A percentile compares a stretch with the other conserved stretches of the same genome.
Evolutionary conservation across 225 moss, liverwort and hornwort genomes (phyloP).

Genomic region (Marchantia paleacea): DNA sequence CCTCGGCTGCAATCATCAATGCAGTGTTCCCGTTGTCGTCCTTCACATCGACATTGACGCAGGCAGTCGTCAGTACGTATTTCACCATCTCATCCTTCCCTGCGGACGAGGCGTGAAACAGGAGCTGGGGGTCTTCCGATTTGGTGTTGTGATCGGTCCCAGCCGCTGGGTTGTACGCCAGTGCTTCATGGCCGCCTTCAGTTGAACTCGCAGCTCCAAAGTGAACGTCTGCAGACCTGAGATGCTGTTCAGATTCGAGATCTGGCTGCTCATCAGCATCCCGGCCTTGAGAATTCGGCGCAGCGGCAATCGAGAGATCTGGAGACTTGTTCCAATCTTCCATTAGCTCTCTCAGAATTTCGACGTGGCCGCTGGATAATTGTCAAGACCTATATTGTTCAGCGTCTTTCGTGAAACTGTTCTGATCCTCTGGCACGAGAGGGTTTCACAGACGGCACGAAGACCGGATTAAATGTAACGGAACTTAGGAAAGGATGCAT

Average conservation of each 20-base stretch:
- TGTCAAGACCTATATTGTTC: conserved; percentile 10
- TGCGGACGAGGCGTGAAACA: background rate
- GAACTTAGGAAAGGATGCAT: conserved; percentile 14
- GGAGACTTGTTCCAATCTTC: conserved; percentile 13
- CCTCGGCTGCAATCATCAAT: conserved; percentile 4
- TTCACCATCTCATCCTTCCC: background rate
- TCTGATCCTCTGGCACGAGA: conserved; percentile 6
- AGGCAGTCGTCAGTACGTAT: background rate
- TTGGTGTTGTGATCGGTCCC: too few relatives aligned
- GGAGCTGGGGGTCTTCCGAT: background rate
- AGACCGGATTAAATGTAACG: conserved; percentile 5
- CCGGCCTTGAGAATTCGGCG: too few relatives aligned
- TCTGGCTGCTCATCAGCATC: too few relatives aligned
- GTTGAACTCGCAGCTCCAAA: too few relatives aligned
- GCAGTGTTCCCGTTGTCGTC: conserved; percentile 4
- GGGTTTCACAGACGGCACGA: background rate
- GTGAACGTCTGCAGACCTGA: too few relatives aligned
- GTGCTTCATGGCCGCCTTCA: too few relatives aligned
- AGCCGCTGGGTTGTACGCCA: too few relatives aligned
- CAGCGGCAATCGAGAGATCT: background rate
- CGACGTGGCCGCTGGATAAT: conserved; percentile 13
- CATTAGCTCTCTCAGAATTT: conserved; percentile 19
- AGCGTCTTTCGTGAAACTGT: background rate
- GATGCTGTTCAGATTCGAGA: too few relatives aligned
- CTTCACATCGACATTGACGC: background rate